Evolutionary conservation across 768 basidiomycete genomes (phyloP).

Genomic region (Pleurotus eryngii): DNA sequence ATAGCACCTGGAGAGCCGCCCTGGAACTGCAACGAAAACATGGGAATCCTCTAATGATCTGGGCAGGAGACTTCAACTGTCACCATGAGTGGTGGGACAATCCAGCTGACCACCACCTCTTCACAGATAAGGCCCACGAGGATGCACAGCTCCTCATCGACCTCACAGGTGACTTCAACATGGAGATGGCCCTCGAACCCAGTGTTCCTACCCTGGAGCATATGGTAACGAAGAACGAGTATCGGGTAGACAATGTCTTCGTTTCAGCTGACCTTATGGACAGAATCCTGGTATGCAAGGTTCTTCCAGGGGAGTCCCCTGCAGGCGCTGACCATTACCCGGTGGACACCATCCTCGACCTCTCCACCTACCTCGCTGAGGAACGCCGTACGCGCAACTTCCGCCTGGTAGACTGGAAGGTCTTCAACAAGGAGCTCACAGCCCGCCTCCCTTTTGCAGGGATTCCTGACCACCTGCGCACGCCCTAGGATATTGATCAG

Average conservation of each 20-base stretch:
- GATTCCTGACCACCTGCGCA: not conserved
- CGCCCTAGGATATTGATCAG: not conserved
- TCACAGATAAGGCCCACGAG: too few species aligned
- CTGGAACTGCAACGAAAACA: not conserved
- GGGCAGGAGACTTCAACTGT: too few species aligned
- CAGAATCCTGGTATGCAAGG: not conserved
- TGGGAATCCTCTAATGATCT: not conserved
- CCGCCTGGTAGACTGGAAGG: conserved; percentile 25
- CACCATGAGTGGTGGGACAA: too few species aligned
- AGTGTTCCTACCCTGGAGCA: not conserved
- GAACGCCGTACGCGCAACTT: conserved; percentile 19
- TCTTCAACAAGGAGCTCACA: conserved; percentile 15
- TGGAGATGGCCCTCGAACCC: not conserved
- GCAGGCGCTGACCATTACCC: not conserved
- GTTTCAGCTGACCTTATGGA: not conserved
- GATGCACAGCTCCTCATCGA: not conserved
- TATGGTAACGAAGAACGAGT: too few species aligned
- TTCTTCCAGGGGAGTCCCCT: not conserved
- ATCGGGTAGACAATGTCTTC: too few species aligned
- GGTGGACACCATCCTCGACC: conserved; percentile 8
- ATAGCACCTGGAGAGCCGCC: not conserved
- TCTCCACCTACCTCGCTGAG: not conserved
- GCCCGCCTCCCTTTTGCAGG: not conserved
- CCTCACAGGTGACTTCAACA: not conserved
- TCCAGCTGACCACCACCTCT: too few species aligned